Evolutionary conservation across 176 grass and related monocot species (phyloP), one percentile per base, ranked within the genome.

Genomic region (Phoenix roebelenii): DNA sequence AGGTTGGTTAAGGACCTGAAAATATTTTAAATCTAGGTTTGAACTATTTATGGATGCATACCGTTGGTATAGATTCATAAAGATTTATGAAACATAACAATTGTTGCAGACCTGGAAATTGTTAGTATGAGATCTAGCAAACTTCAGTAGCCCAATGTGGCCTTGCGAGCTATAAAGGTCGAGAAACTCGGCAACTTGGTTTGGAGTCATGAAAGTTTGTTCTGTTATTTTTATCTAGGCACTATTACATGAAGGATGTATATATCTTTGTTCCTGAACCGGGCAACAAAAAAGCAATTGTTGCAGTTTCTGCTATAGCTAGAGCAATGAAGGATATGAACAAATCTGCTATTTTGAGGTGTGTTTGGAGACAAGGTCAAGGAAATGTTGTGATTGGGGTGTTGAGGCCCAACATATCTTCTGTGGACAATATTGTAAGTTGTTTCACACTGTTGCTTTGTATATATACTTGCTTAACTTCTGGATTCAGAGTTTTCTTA

Each of bases 221-320:
- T 62, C 14, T 73, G 72, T 52, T 61, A 29, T 73, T 3, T 62
- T 63, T 52, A 9, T 73, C 16, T 70, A 91, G 93, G 67, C 76
- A 85, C 66, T 79, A 83, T 76, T 91, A 85, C 77, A 91, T 91
- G 87, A 88, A 91, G 86, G 93, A 91, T 59, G 87, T 71, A 35
- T 78, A 82, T 70, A 80, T 77, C 51, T 97, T 97, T 60, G 67
- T 97, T 67, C 84, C 87, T 65, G 93, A 97, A 72, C 93, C 84
- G 7, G 86, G 86, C 72, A 97, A 97, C 48, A 71, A 53, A 50
- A 88, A 82, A 61, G 76, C 87, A 75, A 60, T 65, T 63, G 65
- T 77, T 63, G 87, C 81, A 35, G 55, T 80, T 79, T 91, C 93
- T 63, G 77, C 84, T 17, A 67, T 97, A 74, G 84, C 87, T 70